Conservation (phyloP, 257 asterid genomes). For the Penstemon barbatus region DNA sequence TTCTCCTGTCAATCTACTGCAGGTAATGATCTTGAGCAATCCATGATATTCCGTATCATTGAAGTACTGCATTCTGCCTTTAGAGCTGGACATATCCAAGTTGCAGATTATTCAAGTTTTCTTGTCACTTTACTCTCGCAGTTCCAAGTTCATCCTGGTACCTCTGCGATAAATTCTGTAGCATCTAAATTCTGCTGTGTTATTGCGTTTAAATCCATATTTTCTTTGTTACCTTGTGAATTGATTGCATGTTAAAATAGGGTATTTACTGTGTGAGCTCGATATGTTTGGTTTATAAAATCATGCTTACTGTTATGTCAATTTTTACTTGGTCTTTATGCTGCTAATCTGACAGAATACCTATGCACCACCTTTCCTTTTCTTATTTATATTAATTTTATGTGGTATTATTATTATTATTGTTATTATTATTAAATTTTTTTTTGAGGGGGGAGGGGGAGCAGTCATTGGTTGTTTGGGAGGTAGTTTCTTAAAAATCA, state of each 20-base stretch:
- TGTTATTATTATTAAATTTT: too few species aligned
- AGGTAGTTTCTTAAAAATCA: too few species aligned
- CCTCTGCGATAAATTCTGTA: constrained; percentile 9
- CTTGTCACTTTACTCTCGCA: constrained; percentile 71
- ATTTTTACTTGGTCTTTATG: background rate
- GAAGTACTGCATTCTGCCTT: constrained; percentile 77
- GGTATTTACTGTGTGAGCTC: background rate
- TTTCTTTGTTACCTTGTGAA: background rate
- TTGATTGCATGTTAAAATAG: constrained; percentile 4
- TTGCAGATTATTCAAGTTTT: constrained; percentile 79
- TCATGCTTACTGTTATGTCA: background rate
- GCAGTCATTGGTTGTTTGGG: background rate
- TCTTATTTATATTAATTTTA: background rate
- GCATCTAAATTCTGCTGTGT: constrained; percentile 21
- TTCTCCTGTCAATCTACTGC: constrained; percentile 30
- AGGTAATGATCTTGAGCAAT: constrained; percentile 64
- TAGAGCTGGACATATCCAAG: constrained; percentile 71
- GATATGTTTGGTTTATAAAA: background rate
- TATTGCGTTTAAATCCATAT: constrained; percentile 9
- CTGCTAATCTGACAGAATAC: background rate
- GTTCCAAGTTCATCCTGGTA: constrained; percentile 78
- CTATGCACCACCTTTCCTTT: background rate
- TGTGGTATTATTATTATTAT: background rate
- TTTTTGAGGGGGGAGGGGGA: background rate
- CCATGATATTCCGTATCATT: constrained; percentile 51